phyloP scores from a whole-genome alignment of 1,284 basidiomycete genomes.

The Cutaneotrichosporon dermatis region DNA sequence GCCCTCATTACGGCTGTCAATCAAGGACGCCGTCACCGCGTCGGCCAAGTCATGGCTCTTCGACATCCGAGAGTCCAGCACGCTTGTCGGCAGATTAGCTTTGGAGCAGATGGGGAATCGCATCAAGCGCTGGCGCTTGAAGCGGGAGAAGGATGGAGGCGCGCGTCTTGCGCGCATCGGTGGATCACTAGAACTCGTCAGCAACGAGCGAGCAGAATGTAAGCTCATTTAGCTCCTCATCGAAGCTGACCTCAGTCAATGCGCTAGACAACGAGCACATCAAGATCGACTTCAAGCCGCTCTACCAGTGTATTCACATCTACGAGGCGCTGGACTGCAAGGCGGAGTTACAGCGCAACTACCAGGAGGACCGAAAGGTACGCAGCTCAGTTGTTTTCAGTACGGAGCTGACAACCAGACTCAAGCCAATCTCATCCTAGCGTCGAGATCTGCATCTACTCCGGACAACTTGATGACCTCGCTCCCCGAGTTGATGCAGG shows the following conservation, averaged over 20 bases:
- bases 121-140: slow-evolving; percentile 74
- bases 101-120: slow-evolving; percentile 85
- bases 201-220: slow-evolving; percentile 94
- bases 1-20: slow-evolving; percentile 79
- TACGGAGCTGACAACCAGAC: slow-evolving; percentile 55
- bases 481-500: slow-evolving; percentile 65
- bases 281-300: slow-evolving; percentile 84
- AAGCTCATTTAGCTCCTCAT: slow-evolving; percentile 40
- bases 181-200: slow-evolving; percentile 87
- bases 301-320: slow-evolving; percentile 97
- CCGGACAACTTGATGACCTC: slow-evolving; percentile 52
- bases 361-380: slow-evolving; percentile 92
- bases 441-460: slow-evolving; percentile 53
- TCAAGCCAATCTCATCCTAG: slow-evolving; percentile 93
- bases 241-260: slow-evolving; percentile 59
- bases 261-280: slow-evolving; percentile 86
- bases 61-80: slow-evolving; percentile 85
- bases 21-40: slow-evolving; percentile 88
- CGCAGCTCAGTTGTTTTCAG: slow-evolving; percentile 13
- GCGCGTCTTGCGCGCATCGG: slow-evolving; percentile 75
- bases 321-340: slow-evolving; percentile 86
- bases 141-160: slow-evolving; percentile 60
- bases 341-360: slow-evolving; percentile 82
- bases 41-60: slow-evolving; percentile 97
- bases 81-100: slow-evolving; percentile 80